phyloP scores from a whole-genome alignment of 2,329 filamentous ascomycete genomes.

The Beauveria scarabaeidicola region DNA sequence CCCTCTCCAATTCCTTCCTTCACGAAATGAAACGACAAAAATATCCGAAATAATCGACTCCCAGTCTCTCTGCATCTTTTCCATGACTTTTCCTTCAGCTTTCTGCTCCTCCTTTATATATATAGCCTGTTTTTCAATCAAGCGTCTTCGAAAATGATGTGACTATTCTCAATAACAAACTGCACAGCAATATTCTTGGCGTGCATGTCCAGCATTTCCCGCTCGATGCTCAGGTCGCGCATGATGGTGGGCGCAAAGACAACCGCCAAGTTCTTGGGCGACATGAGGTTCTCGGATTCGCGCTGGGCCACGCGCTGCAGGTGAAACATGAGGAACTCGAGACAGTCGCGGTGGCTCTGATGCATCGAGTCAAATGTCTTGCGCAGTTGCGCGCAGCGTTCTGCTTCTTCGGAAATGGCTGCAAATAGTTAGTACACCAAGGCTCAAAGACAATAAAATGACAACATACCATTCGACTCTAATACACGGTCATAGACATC shows the following conservation, averaged over 20 bases:
- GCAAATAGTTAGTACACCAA: conserved; percentile 14
- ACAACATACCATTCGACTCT: conserved; percentile 62
- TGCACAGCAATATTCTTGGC: conserved; percentile 87
- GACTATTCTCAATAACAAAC: conserved; percentile 85
- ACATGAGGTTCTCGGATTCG: conserved; percentile 89
- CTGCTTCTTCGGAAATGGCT: conserved; percentile 57
- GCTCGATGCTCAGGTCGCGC: conserved; percentile 79
- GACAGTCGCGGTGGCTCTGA: conserved; percentile 73
- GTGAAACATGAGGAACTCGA: conserved; percentile 93
- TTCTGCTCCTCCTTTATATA: background rate
- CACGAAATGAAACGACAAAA: background rate
- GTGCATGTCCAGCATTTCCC: conserved; percentile 94
- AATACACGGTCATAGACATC: conserved; percentile 86
- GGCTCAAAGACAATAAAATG: background rate
- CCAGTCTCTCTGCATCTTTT: background rate
- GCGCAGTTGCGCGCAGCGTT: conserved; percentile 63
- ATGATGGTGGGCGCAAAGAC: conserved; percentile 98
- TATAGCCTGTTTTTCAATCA: conserved; percentile 7
- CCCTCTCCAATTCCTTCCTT: background rate
- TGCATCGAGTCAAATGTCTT: conserved; percentile 72
- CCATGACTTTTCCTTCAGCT: background rate
- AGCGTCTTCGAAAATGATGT: conserved; percentile 62
- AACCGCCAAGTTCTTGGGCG: conserved; percentile 87
- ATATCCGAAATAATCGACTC: background rate
- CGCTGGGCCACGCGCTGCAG: conserved; percentile 76